Base-by-base conservation (phyloP, 1,284 basidiomycete genomes). In the Volvariella surrecta region DNA sequence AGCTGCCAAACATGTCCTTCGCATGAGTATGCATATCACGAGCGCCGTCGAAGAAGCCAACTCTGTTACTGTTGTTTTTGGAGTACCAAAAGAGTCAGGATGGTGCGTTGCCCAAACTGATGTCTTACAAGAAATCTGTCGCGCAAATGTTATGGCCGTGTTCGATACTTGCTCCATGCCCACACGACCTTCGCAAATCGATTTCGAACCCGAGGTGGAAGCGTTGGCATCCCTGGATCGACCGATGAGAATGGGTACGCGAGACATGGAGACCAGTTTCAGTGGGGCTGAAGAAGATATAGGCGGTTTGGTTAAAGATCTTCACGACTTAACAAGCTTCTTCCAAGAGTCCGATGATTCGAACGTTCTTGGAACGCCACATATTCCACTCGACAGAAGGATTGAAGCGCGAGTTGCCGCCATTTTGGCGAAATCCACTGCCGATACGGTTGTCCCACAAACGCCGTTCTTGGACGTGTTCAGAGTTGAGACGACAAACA, bases 301-400 rank as follows among this genome's bases (percentile, higher is more conserved):
- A n/a, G 84, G 87, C 3, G 86, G 88, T 48, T 68, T 93, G 19
- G 88, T 94, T 21, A 88, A 84, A 52, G 87, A 90, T 48, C 70
- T 95, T 35, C 87, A 94, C 55, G 85, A 89, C 47, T 69, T 96
- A 37, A 89, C 82, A 48, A 82, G 80, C 48, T 94, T 88, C 70
- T 93, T 93, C 70, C 85, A 87, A 55, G 79, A 82, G 42, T 6
- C 24, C 24, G 67, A 68, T 45, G 42, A 56, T 39, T 40, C 52
- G 38, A 44, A 52, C 48, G 50, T 50, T 40, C 39, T 52, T 37
- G 39, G 50, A 28, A 53, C 58, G 31, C 43, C 57, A 3, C 46
- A 59, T 11, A 54, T 67, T 31, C 51, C 64, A 40, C 76, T 76
- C 2, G 76, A 72, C 46, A 70, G 77, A 42, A 75, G 78, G 48